These are phyloP conservation scores for Kluyveromyces lactis DNA, from an alignment of 805 yeast genomes.

Conservation along the genomic window DNA sequence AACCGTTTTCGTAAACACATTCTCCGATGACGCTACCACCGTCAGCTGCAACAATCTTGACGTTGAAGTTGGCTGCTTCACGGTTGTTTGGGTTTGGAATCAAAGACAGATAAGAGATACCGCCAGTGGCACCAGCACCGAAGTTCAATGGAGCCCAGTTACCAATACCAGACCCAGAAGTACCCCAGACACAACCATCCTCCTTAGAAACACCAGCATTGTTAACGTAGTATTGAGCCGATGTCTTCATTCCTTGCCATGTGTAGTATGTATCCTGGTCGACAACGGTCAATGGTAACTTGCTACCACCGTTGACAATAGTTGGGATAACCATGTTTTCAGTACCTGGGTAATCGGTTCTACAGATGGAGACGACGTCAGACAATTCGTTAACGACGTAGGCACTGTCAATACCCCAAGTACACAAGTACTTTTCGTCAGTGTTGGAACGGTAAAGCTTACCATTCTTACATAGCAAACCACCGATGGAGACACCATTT, in stretches of 20 bases:
- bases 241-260: slow-evolving; percentile 77
- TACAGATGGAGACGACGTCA: slow-evolving; percentile 78
- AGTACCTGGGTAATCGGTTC: slow-evolving; percentile 99
- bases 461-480: slow-evolving; percentile 79
- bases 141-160: slow-evolving; percentile 97
- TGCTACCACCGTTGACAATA: slow-evolving; percentile 57
- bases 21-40: slow-evolving; percentile 61
- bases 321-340: slow-evolving; percentile 98
- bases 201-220: slow-evolving; percentile 85
- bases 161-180: slow-evolving; percentile 70
- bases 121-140: slow-evolving; percentile 78
- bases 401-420: slow-evolving; percentile 74
- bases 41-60: slow-evolving; percentile 67
- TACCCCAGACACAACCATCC: slow-evolving; percentile 95
- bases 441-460: slow-evolving; percentile 75
- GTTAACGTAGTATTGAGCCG: slow-evolving; percentile 96
- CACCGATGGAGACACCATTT: slow-evolving; percentile 89
- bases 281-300: slow-evolving; percentile 69
- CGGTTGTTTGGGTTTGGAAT: slow-evolving; percentile 92
- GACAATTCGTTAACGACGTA: slow-evolving; percentile 54
- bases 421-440: slow-evolving; percentile 63
- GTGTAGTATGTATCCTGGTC: slow-evolving; percentile 66
- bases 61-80: slow-evolving; percentile 59
- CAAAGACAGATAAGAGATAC: slow-evolving; percentile 74
- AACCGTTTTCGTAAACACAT: slow-evolving; percentile 76